Percentiles rank a stretch among this genome's conserved stretches.
These are phyloP conservation scores for Fusarium dimerum DNA, from an alignment of 2,329 filamentous ascomycete genomes.

Conservation along the genomic window DNA sequence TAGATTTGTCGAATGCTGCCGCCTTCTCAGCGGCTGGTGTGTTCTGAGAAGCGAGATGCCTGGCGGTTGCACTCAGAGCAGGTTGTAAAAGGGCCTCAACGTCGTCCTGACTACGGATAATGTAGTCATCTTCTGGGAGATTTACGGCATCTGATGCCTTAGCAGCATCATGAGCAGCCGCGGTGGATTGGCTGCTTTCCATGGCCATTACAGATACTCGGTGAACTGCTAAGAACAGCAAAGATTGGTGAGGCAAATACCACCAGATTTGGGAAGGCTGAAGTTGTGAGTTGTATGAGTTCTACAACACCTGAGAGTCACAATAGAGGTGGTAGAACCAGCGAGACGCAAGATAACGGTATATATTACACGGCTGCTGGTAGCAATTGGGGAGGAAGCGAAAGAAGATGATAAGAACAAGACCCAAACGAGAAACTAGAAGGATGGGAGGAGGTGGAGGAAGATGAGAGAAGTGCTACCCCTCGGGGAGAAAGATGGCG, in stretches of 20 bases:
- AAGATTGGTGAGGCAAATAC: not conserved
- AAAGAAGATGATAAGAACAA: conserved; percentile 4
- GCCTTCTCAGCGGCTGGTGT: conserved; percentile 61
- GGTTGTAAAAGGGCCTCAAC: conserved; percentile 62
- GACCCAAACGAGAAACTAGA: conserved; percentile 9
- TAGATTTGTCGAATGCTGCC: conserved; percentile 50
- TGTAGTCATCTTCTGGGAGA: conserved; percentile 20
- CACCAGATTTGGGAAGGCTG: not conserved
- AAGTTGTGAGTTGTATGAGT: not conserved
- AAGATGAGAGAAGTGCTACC: not conserved
- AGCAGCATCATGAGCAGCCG: conserved; percentile 5
- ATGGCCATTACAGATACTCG: conserved; percentile 8
- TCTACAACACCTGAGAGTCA: not conserved
- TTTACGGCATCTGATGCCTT: conserved; percentile 11
- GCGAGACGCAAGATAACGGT: not conserved
- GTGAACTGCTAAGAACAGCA: not conserved
- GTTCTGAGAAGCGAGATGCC: conserved; percentile 53
- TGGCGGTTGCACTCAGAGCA: conserved; percentile 57
- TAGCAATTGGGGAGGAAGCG: conserved; percentile 3
- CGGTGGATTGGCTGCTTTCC: conserved; percentile 7
- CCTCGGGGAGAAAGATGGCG: conserved; percentile 15
- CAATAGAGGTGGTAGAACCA: not conserved
- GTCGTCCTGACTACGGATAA: conserved; percentile 50
- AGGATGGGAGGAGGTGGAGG: conserved; percentile 4
- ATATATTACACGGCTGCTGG: not conserved